These are phyloP conservation scores for Chaetomium cochliodes DNA, from an alignment of 495 filamentous ascomycete species.

Conservation along the genomic window DNA sequence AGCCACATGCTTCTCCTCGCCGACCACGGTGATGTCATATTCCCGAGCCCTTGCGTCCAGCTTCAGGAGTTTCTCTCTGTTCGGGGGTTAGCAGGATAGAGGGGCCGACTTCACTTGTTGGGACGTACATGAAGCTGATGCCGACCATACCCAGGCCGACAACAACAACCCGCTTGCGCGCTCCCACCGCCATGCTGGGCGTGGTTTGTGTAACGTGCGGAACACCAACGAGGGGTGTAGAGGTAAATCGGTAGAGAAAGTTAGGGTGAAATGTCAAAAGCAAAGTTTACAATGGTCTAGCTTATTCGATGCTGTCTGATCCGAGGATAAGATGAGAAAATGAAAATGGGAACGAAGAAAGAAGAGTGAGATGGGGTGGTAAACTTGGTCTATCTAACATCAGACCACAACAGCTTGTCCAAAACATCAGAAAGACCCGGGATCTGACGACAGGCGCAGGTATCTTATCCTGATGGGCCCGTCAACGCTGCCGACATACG, in stretches of 20 bases:
- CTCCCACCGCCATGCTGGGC: constrained; percentile 36
- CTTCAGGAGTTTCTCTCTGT: constrained; percentile 83
- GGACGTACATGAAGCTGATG: constrained; percentile 81
- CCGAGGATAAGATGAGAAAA: not conserved
- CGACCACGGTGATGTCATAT: constrained; percentile 86
- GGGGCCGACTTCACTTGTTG: too few relatives aligned
- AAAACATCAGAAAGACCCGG: not conserved
- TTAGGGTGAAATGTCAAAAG: not conserved
- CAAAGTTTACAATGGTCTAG: not conserved
- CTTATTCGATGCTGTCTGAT: not conserved
- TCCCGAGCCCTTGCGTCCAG: constrained; percentile 72
- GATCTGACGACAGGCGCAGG: not conserved
- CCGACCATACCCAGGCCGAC: constrained; percentile 96
- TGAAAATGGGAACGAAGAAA: not conserved
- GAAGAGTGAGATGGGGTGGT: not conserved
- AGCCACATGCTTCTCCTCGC: constrained; percentile 87
- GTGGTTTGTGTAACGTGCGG: not conserved
- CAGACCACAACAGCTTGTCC: too few relatives aligned
- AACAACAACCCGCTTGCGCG: constrained; percentile 72
- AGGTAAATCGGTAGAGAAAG: not conserved
- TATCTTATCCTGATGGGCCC: not conserved
- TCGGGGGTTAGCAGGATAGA: not conserved
- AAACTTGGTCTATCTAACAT: not conserved
- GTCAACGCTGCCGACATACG: not conserved
- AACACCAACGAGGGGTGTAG: not conserved